Conservation (phyloP, 345 rosid genomes). For the Ailanthus altissimus region DNA sequence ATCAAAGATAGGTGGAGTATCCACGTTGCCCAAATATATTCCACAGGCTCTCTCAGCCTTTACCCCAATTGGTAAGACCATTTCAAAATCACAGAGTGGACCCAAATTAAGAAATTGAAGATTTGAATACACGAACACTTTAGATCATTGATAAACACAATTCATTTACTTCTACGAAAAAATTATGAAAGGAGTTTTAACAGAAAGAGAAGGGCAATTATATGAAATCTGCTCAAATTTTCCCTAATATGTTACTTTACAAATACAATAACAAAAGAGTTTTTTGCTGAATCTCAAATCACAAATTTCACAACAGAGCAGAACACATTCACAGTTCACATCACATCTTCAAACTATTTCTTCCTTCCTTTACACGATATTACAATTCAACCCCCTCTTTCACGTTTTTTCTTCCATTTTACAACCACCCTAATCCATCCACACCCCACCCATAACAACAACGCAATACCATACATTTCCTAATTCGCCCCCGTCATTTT, state of each 20-base stretch:
- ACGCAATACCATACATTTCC: background rate
- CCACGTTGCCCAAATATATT: too few relatives aligned
- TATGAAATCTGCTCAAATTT: background rate
- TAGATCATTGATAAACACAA: too few relatives aligned
- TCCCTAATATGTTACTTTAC: slow-evolving; percentile 10
- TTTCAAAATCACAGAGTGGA: too few relatives aligned
- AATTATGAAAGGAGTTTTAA: too few relatives aligned
- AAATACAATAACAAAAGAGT: background rate
- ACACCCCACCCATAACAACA: background rate
- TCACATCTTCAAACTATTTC: background rate
- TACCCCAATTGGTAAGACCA: too few relatives aligned
- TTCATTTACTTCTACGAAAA: too few relatives aligned
- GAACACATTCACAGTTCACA: slow-evolving; percentile 15
- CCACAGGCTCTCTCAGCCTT: too few relatives aligned
- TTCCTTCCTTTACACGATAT: background rate
- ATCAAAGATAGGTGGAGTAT: too few relatives aligned
- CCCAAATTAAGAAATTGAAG: too few relatives aligned
- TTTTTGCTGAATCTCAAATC: background rate
- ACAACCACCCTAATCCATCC: background rate
- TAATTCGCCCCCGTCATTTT: slow-evolving; percentile 21
- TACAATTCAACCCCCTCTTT: slow-evolving; percentile 3
- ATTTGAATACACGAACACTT: too few relatives aligned
- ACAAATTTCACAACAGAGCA: slow-evolving; percentile 26
- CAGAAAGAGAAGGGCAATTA: background rate
- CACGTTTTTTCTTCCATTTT: background rate